Evolutionary conservation across 2,329 filamentous ascomycete genomes (phyloP).

Genomic region (Trichoderma simmonsii): DNA sequence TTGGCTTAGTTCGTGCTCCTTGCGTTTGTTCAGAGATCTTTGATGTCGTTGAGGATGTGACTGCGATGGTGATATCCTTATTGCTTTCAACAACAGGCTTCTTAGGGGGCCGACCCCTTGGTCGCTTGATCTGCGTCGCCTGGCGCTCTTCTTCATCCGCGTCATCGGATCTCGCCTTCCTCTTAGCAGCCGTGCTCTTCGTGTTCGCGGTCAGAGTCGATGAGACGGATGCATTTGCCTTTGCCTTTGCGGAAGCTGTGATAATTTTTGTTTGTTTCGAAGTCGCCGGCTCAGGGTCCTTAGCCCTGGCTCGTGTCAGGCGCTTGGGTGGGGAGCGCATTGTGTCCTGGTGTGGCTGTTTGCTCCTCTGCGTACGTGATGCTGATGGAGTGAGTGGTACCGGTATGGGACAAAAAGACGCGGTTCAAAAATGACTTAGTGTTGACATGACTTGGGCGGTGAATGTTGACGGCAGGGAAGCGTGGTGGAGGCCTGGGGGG

Average conservation of each 20-base stretch:
- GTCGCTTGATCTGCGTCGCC: conserved; percentile 35
- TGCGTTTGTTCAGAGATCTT: conserved; percentile 22
- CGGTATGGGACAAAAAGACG: conserved; percentile 3
- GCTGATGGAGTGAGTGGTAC: conserved; percentile 15
- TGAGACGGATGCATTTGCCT: conserved; percentile 33
- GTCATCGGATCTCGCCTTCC: conserved; percentile 56
- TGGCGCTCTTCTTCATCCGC: conserved; percentile 42
- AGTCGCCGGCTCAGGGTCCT: conserved; percentile 34
- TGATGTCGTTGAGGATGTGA: conserved; percentile 18
- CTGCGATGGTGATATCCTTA: conserved; percentile 18
- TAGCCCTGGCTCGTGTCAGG: conserved; percentile 52
- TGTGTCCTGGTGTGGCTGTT: conserved; percentile 26
- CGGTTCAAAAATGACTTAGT: conserved; percentile 19
- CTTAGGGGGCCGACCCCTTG: conserved; percentile 46
- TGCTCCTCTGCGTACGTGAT: conserved; percentile 22
- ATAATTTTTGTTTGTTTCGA: conserved; percentile 44
- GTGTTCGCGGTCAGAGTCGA: conserved; percentile 31
- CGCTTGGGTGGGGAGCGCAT: conserved; percentile 60
- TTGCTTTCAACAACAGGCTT: conserved; percentile 27
- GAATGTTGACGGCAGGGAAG: conserved; percentile 20
- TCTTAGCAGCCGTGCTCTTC: conserved; percentile 36
- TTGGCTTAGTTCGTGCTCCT: conserved; percentile 30
- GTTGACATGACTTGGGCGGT: conserved; percentile 29
- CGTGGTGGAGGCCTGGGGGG: conserved; percentile 7
- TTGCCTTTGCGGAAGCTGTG: conserved; percentile 48